Evolutionary conservation across 306 rosid species (phyloP), one percentile per base, ranked within the genome.

Genomic region (Biancaea sappan): DNA sequence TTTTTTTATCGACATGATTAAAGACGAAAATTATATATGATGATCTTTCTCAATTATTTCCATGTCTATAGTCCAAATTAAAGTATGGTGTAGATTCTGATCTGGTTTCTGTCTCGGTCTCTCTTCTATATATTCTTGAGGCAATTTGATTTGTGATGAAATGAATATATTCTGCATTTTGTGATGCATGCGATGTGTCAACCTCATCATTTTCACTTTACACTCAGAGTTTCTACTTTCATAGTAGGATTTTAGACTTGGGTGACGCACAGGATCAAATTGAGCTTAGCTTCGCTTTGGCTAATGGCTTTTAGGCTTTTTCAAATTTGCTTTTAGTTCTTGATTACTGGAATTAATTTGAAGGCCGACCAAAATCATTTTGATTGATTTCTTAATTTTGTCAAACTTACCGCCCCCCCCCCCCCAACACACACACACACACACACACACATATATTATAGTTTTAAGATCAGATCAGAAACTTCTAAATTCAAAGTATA

Each of bases 201-300:
- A 22, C 21, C 21, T 54, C 41, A 16, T 54, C 41, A 16, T 0
- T 51, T 63, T 25, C 41, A 24, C 40, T 50, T 40, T 35, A 28
- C 47, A 8, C 63, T n/a, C 32, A n/a, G 11, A 35, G n/a, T 24
- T 8, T 10, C n/a, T 50, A 10, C 64, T 74, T 74, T 63, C 64
- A 24, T 25, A 16, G 72, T 63, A 63, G 72, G 72, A 74, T 35
- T n/a, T 74, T 22, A 7, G 63, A 63, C 47, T 4, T 21, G 10
- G 67, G 16, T 9, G 28, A 61, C 19, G 67, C 46, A 1, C 4
- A n/a, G 2, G 22, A 46, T 46, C 46, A 34, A 8, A 8, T 18
- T 22, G 29, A 19, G 19, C 15, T 61, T 32, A 46, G 24, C 26
- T 61, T 61, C 10, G 24, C 26, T 61, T 61, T 18, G 22, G 25